Percentiles rank a stretch among this genome's conserved stretches.
These are phyloP conservation scores for Xerocomus cyaneibrunnescens DNA, from an alignment of 1,284 basidiomycete species.

Conservation along the genomic window DNA sequence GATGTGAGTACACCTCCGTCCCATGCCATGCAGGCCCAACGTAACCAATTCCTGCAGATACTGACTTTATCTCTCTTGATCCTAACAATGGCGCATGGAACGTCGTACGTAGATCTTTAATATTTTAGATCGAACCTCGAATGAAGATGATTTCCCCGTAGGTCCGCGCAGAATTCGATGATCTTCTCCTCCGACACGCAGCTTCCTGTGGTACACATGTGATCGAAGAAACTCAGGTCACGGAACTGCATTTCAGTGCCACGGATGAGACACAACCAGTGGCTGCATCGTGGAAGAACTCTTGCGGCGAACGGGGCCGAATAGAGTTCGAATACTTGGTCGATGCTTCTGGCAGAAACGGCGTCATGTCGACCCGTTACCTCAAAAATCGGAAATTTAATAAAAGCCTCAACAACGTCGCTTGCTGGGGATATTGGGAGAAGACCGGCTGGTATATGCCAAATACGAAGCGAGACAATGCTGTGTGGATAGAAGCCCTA, in stretches of 20 bases:
- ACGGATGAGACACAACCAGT: background rate
- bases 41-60: background rate
- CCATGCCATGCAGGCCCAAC: background rate
- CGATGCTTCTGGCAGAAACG: background rate
- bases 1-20: background rate
- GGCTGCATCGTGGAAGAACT: background rate
- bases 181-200: background rate
- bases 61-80: background rate
- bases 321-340: background rate
- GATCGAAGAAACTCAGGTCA: background rate
- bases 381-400: background rate
- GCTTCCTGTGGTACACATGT: background rate
- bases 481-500: background rate
- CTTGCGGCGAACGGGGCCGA: background rate
- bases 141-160: background rate
- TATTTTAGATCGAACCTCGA: background rate
- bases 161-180: background rate
- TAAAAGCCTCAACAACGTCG: background rate
- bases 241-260: background rate
- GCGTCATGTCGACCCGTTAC: background rate
- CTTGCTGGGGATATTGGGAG: conserved; percentile 2
- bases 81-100: background rate
- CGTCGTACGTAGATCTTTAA: background rate
- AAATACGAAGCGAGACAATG: background rate
- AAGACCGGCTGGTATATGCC: background rate